These are phyloP conservation scores for Populus hybrid DNA, from an alignment of 441 rosid genomes.

Conservation along the genomic window DNA sequence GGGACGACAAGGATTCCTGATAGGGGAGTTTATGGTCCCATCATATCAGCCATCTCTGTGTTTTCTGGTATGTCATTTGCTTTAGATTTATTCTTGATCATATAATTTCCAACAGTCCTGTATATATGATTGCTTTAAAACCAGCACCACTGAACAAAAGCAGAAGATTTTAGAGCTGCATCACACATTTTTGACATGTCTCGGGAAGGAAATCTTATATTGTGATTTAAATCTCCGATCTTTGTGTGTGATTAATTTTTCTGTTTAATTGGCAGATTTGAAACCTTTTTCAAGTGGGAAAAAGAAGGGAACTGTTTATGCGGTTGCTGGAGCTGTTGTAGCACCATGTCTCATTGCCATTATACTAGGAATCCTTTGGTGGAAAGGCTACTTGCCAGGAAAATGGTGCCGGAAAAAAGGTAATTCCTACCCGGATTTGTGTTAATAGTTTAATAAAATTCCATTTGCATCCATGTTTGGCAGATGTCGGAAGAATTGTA, in stretches of 20 bases:
- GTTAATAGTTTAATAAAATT: not conserved
- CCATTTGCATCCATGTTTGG: not conserved
- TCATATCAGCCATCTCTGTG: constrained; percentile 33
- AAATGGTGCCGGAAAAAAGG: constrained; percentile 14
- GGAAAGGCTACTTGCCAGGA: constrained; percentile 22
- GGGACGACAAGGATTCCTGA: constrained; percentile 33
- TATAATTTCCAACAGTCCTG: not conserved
- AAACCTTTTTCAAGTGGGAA: constrained; percentile 13
- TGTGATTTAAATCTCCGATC: not conserved
- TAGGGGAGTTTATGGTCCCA: constrained; percentile 35
- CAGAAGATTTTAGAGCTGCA: no score
- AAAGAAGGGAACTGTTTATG: constrained; percentile 11
- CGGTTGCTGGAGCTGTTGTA: constrained; percentile 16
- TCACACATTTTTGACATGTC: not conserved
- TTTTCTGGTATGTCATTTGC: constrained; percentile 23
- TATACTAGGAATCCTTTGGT: constrained; percentile 19
- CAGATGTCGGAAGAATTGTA: not conserved
- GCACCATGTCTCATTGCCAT: constrained; percentile 17
- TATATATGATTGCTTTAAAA: not conserved
- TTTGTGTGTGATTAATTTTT: not conserved
- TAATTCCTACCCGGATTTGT: not conserved
- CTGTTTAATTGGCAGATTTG: constrained; percentile 17
- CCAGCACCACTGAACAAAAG: not conserved
- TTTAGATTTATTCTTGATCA: not conserved
- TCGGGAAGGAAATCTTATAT: not conserved